phyloP scores from a whole-genome alignment of 176 grass and related monocot species.

The Aegilops longissima region DNA sequence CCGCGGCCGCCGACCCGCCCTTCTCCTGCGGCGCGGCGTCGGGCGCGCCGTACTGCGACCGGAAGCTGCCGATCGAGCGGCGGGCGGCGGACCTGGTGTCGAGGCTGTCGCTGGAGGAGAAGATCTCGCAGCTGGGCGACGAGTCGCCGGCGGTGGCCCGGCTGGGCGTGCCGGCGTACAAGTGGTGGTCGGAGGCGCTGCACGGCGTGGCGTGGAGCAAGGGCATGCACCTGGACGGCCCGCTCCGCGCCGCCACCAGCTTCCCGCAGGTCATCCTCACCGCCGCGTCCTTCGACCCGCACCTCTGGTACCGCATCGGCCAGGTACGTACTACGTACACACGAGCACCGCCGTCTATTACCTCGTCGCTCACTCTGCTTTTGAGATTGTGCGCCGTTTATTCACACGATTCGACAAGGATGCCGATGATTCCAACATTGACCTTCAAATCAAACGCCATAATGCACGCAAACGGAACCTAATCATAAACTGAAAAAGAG shows the following conservation, averaged over 20 bases:
- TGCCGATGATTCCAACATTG: no score
- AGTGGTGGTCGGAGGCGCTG: constrained; percentile 98
- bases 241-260: constrained; percentile 69
- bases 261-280: constrained; percentile 98
- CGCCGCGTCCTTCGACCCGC: constrained; percentile 77
- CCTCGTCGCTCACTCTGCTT: no score
- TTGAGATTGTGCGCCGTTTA: no score
- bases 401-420: no score
- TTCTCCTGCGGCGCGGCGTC: constrained; percentile 68
- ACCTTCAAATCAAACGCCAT: no score
- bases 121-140: constrained; percentile 85
- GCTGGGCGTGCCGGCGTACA: constrained; percentile 79
- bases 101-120: constrained; percentile 72
- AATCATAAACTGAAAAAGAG: no score
- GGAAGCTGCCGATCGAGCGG: constrained; percentile 37
- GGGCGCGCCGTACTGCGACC: constrained; percentile 60
- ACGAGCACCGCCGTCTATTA: no score
- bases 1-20: constrained; percentile 47
- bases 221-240: constrained; percentile 68
- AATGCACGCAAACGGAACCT: no score
- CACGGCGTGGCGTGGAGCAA: constrained; percentile 69
- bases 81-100: constrained; percentile 66
- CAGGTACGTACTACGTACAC: constrained; percentile 63
- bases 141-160: constrained; percentile 53
- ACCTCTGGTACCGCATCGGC: constrained; percentile 90